Conservation (phyloP, 2,329 filamentous ascomycete genomes). For the Claviceps sp. region DNA sequence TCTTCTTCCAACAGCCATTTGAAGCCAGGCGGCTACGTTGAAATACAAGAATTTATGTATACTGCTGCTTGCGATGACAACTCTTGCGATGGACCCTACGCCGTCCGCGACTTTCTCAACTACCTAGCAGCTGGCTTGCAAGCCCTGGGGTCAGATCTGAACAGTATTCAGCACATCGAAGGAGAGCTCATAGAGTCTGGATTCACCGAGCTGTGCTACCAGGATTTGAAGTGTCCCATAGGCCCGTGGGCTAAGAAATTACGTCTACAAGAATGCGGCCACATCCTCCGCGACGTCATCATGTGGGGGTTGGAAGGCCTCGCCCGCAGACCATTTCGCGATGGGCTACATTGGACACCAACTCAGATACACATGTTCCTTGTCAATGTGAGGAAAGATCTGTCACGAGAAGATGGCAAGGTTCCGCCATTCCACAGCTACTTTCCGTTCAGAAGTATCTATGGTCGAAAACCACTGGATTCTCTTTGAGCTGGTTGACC, state of each 20-base stretch:
- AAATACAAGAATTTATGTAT: constrained; percentile 34
- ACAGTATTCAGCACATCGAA: constrained; percentile 24
- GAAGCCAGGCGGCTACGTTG: constrained; percentile 38
- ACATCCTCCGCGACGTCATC: constrained; percentile 29
- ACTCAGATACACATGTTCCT: constrained; percentile 31
- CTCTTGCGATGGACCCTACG: constrained; percentile 29
- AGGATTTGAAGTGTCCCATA: constrained; percentile 32
- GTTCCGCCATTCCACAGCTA: constrained; percentile 25
- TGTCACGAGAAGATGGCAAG: constrained; percentile 21
- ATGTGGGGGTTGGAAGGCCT: constrained; percentile 27
- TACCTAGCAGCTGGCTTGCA: constrained; percentile 28
- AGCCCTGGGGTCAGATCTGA: constrained; percentile 27
- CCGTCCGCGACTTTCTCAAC: constrained; percentile 31
- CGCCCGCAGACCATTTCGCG: constrained; percentile 23
- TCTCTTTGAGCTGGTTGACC: neutral
- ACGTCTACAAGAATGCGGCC: constrained; percentile 30
- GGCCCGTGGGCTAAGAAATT: constrained; percentile 33
- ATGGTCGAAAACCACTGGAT: constrained; percentile 23
- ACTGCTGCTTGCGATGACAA: constrained; percentile 30
- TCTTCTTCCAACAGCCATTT: constrained; percentile 24
- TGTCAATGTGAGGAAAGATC: constrained; percentile 24
- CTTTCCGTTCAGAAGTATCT: constrained; percentile 26
- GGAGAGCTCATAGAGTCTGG: constrained; percentile 25
- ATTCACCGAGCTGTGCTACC: constrained; percentile 26
- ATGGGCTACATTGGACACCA: constrained; percentile 26